Conservation (phyloP, 768 basidiomycete species). For the Boletus barrowsii region DNA sequence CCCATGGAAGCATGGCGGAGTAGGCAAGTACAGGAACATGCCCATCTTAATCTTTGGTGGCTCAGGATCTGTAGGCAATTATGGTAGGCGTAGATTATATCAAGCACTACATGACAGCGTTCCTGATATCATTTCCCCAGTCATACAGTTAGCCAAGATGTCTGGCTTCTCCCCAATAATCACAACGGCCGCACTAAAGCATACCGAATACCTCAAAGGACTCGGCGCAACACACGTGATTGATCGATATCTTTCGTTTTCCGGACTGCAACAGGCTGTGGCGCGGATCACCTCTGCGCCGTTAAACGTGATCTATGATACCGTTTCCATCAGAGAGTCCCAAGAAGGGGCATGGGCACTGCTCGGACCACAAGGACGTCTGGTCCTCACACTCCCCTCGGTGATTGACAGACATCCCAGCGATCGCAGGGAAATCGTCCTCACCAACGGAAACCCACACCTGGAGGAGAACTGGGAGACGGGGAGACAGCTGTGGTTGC, state of each 20-base stretch:
- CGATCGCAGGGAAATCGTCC: constrained; percentile 30
- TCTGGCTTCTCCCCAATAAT: constrained; percentile 39
- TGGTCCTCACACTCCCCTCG: constrained; percentile 34
- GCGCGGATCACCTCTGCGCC: constrained; percentile 37
- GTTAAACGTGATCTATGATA: constrained; percentile 37
- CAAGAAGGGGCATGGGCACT: constrained; percentile 36
- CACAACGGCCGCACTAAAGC: constrained; percentile 35
- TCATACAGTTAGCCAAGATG: constrained; percentile 39
- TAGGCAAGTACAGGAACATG: constrained; percentile 41
- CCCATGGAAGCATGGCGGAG: constrained; percentile 36
- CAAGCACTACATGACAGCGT: constrained; percentile 1
- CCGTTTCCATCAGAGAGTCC: constrained; percentile 37
- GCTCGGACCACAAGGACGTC: constrained; percentile 37
- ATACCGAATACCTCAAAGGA: constrained; percentile 33
- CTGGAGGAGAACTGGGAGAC: constrained; percentile 33
- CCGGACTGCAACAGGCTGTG: constrained; percentile 32
- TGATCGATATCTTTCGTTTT: constrained; percentile 28
- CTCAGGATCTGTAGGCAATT: constrained; percentile 48
- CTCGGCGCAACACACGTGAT: constrained; percentile 36
- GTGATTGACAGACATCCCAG: constrained; percentile 26
- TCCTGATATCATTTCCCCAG: constrained; percentile 25
- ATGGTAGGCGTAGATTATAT: constrained; percentile 33
- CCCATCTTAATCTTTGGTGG: constrained; percentile 50
- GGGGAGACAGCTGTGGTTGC: constrained; percentile 30
- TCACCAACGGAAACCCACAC: constrained; percentile 33